Base-by-base conservation (phyloP, 2,329 filamentous ascomycete genomes). In the Stylonectria norvegica region DNA sequence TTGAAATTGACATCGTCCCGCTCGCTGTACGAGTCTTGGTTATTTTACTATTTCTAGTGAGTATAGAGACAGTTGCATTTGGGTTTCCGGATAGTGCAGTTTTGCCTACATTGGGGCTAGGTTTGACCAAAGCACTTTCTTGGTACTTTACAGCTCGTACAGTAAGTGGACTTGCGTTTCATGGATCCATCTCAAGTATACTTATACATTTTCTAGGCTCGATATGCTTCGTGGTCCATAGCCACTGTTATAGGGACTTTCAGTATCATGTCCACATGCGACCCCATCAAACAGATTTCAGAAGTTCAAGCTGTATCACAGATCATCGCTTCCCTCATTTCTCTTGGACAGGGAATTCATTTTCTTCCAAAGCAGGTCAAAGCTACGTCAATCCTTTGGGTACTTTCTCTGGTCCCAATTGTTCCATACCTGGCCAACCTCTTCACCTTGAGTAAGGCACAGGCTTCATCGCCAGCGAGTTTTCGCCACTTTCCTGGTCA, bases 81-180 rank as follows among this genome's bases (percentile, higher is more conserved):
- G 65, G 61, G 0, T 44, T 59, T 2, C 50, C 52, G n/a, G 1
- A 43, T 38, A 4, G 46, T 38, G 3, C 29, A 48, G 0, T 56
- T 8, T 22, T 42, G 3, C 23, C 47, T 1, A 47, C 48, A 0
- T 5, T 66, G 1, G 11, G 47, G 0, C 27, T 64, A 2, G 64
- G 59, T 0, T 16, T 57, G 0, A 32, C 47, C 0, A 70, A 69
- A 16, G 58, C 60, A 0, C 40, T 53, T 0, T 50, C 57, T 2
- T 71, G 67, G 66, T 64, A 56, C 38, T 68, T 62, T 19, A 50
- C 48, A 0, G 56, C 62, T 3, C 54, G 57, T 30, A 46, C 56
- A 6, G 65, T 70, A 48, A 5, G 61, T 49, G n/a, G n/a, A n/a
- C n/a, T 25, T 25, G 1, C 7, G 4, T 4, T 5, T 17, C 4